A percentile compares a stretch with the other conserved stretches of the same genome.
phyloP scores from a whole-genome alignment of 805 yeast genomes.

The Kodamaea jinghongensis region DNA sequence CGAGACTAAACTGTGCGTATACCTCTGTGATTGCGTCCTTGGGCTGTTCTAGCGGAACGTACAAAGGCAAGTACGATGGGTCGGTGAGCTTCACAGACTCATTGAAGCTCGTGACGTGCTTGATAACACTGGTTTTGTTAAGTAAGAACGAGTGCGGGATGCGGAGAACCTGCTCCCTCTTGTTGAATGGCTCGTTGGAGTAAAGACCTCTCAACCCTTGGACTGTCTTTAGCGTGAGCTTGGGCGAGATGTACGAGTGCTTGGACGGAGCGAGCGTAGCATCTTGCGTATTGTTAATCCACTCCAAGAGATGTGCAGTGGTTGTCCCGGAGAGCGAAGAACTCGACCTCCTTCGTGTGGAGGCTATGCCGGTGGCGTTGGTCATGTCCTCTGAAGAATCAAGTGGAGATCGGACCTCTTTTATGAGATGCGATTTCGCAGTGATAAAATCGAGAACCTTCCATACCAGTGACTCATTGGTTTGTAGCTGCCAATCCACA shows the following conservation, averaged over 20 bases:
- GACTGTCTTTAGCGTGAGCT: constrained; percentile 41
- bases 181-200: constrained; percentile 35
- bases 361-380: too few species aligned
- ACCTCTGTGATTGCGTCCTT: constrained; percentile 18
- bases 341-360: too few species aligned
- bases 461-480: too few species aligned
- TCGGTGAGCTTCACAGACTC: constrained; percentile 26
- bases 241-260: constrained; percentile 34
- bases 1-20: constrained; percentile 28
- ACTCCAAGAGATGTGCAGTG: constrained; percentile 18
- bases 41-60: constrained; percentile 21
- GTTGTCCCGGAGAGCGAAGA: too few species aligned
- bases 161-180: constrained; percentile 46
- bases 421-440: too few species aligned
- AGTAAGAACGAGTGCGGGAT: constrained; percentile 59
- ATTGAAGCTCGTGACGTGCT: constrained; percentile 44
- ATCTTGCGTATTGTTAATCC: constrained; percentile 29
- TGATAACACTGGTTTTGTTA: constrained; percentile 51
- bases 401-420: too few species aligned
- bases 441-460: too few species aligned
- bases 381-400: too few species aligned
- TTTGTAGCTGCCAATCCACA: too few species aligned
- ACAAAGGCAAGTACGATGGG: constrained; percentile 17
- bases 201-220: constrained; percentile 53
- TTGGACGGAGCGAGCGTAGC: constrained; percentile 19